Base-by-base conservation (phyloP, 495 filamentous ascomycete species). In the Halenospora varia region DNA sequence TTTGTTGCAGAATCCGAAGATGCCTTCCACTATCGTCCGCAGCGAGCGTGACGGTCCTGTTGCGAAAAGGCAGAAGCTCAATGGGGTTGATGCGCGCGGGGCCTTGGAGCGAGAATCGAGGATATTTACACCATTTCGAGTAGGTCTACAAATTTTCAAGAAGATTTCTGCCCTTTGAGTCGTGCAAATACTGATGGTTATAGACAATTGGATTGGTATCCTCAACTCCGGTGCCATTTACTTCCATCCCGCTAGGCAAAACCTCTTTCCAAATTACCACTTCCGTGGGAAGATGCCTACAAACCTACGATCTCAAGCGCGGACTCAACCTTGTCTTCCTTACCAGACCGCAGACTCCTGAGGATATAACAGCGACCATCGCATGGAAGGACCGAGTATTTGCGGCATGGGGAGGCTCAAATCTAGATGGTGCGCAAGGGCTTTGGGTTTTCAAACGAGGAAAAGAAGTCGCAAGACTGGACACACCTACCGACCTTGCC, bases 221-320 rank as follows among this genome's bases (percentile, higher is more conserved):
- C 13, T 89, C 94, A 2, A 96, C 92, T 11, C 61, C 79, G 29
- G 89, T 96, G 2, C 93, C 94, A 4, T 97, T 97, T 65, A 89
- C 92, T 8, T 84, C 86, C 19, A 81, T 93, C 20, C 89, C 94
- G 2, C 75, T 96, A 15, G 94, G 94, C 54, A 96, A 95, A 70
- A 89, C 90, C 4, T 96, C 92, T 17, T 97, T 94, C 69, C 94
- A 99, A 66, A 89, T 99, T 70, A 97, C 94, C 13, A 97, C 95
- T 40, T 96, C 89, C 0, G 89, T 93, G 49, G 92, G 92, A 60
- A 83, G 85, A 60, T 88, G 85, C 44, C 81, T 99, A 11, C 94
- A 97, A 68, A 97, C 94, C 1, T 97, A 97, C 72, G 94, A 97
- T 68, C 74, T 97, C 50, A 88, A 85, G 63, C 85, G 81, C 68